Base-by-base conservation (phyloP, 2,329 filamentous ascomycete genomes). In the Penicillium sp. region DNA sequence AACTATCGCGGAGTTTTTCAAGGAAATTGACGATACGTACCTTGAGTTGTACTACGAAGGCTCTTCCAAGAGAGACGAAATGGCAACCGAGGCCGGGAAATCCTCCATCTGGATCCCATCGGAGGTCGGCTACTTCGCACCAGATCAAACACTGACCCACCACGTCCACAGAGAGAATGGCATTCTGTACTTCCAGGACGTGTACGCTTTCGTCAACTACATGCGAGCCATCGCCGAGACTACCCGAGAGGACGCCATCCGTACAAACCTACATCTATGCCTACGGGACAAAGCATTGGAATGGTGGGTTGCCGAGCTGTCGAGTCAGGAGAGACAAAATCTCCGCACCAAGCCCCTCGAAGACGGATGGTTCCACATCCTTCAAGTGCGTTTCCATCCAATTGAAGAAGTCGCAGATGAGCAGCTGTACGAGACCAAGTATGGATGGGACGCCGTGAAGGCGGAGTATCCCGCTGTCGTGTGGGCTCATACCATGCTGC, bases 401-500 rank as follows among this genome's bases (percentile, higher is more conserved):
- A 20, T 5, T 3, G 20, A 35, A 16, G 38, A 38, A 9, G 16
- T 31, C 28, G 45, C 45, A 8, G 9, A 40, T n/a, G 40, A 41
- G 4, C 14, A 22, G 16, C 16, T 47, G 16, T 40, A 47, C 10
- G 24, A 24, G 27, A 40, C 28, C 13, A 41, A 25, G 35, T 47
- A 47, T 22, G 40, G 30, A 13, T 47, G 45, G 45, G 24, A 9
- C 8, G 45, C 38, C 2, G 45, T 47, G 14, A 35, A 33, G 6
- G 28, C 27, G 11, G 33, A 47, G 20, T 39, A 30, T 18, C 40
- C 45, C 10, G 25, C 39, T 8, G 36, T 33, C 20, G 39, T 41
- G 13, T 47, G 45, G 45, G 45, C 45, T n/a, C 35, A 47, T 11
- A 41, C 25, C n/a, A 47, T 47, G 45, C 27, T 47, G 13, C 36